Conservation (phyloP, 495 filamentous ascomycete genomes). For the Cryomyces minteri region DNA sequence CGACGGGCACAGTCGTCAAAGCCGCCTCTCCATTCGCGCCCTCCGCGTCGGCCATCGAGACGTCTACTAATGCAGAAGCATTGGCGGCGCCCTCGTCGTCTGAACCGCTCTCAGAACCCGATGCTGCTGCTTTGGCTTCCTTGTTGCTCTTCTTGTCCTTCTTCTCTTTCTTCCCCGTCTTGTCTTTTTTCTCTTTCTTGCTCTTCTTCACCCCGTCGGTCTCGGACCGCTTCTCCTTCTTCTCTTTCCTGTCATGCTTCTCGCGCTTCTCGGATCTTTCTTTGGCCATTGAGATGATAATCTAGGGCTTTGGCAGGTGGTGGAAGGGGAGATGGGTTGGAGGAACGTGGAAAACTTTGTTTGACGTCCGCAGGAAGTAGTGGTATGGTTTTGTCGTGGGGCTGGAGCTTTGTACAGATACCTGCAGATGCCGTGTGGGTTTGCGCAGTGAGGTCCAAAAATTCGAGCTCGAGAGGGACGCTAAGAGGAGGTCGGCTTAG, state of each 20-base stretch:
- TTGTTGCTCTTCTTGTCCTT: conserved; percentile 32
- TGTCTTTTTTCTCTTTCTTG: conserved; percentile 33
- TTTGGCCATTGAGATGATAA: conserved; percentile 15
- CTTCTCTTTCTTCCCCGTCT: conserved; percentile 60
- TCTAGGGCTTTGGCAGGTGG: too few species aligned
- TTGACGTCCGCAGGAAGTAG: too few species aligned
- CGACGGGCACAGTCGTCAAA: conserved; percentile 15
- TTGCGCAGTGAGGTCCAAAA: too few species aligned
- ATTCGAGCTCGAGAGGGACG: too few species aligned
- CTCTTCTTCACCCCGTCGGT: conserved; percentile 55
- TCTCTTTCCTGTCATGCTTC: conserved; percentile 40
- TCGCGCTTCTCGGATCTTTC: conserved; percentile 31
- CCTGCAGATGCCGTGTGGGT: too few species aligned
- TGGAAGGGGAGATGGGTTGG: too few species aligned
- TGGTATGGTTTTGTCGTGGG: too few species aligned
- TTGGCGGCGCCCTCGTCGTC: conserved; percentile 5
- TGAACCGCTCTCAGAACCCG: conserved; percentile 1
- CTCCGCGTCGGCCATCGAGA: conserved; percentile 3
- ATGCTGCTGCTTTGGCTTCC: background rate
- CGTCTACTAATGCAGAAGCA: background rate
- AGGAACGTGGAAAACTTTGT: too few species aligned
- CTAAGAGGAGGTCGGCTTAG: too few species aligned
- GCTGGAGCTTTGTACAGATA: too few species aligned
- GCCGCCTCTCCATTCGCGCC: conserved; percentile 14
- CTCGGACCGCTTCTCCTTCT: conserved; percentile 41